Evolutionary conservation across 495 filamentous ascomycete species (phyloP), one percentile per base, ranked within the genome.

Genomic region (Hypomontagnella submonticulosa): DNA sequence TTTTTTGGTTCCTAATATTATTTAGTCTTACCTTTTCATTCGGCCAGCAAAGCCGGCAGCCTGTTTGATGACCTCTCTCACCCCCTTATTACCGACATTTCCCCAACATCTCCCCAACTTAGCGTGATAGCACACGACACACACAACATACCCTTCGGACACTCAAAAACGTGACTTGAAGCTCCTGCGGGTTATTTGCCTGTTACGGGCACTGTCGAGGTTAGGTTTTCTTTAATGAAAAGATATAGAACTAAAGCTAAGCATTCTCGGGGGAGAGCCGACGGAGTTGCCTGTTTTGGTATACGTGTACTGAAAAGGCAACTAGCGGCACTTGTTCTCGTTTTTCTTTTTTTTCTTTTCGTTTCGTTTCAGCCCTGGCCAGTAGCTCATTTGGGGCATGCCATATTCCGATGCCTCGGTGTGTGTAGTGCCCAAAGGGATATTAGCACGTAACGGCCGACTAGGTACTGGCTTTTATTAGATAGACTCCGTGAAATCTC

Each of bases 151-250:
- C 40, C 6, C 11, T 41, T 19, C 9, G 37, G 15, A n/a, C 47
- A 16, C 11, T 6, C 30, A 11, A 41, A 63, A 63, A 63, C 66
- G 66, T 69, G 66, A 69, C 60, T 54, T 41, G 43, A 47, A 13
- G 27, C 60, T 30, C 8, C 66, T 69, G 66, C 60, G 59, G 66
- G 55, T 63, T 69, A 69, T 69, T 69, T 63, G 66, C 66, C 66
- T 63, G 49, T 69, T 63, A 59, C 55, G 41, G 50, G 50, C 38
- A 43, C 49, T 48, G 15, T 52, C 23, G 50, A 61, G 48, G 36
- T 57, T 32, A 1, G n/a, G 30, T 43, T 12, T 41, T n/a, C 19
- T 63, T 44, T 37, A 63, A 69, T 52, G 43, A 48, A 59, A 12
- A 46, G 38, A 40, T 52, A 32, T 33, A 52, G 48, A 52, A 58